Percentiles rank a stretch among this genome's conserved stretches.
Conservation (phyloP, 208 protist species). For the Lotmaria passim region DNA sequence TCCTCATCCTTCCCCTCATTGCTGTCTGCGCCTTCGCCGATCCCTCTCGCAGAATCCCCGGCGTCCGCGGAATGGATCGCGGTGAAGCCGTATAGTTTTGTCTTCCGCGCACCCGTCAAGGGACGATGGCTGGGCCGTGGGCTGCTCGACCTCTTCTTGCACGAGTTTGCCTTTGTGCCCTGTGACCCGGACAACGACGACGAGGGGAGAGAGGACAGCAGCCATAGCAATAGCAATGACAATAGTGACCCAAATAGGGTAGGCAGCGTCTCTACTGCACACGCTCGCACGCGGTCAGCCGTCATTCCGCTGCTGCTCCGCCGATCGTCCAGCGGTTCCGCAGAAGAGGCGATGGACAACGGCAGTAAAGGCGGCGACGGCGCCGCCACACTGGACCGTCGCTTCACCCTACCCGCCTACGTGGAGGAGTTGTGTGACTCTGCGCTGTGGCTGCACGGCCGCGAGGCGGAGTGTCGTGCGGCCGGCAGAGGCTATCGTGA, state of each 20-base stretch:
- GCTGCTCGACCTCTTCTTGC: slow-evolving; percentile 81
- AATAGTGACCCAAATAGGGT: background rate
- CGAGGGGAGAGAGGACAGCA: too few relatives aligned
- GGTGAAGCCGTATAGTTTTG: slow-evolving; percentile 84
- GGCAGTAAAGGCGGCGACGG: background rate
- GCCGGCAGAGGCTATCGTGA: slow-evolving; percentile 48
- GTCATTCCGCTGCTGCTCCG: slow-evolving; percentile 3
- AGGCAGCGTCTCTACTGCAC: background rate
- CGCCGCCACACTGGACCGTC: slow-evolving; percentile 40
- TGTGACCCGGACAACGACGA: slow-evolving; percentile 18
- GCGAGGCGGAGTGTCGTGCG: slow-evolving; percentile 74
- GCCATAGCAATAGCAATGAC: background rate
- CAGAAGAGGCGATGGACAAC: background rate
- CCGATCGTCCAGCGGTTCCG: background rate
- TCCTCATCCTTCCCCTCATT: background rate
- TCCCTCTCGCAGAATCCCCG: background rate
- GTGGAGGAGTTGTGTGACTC: slow-evolving; percentile 73
- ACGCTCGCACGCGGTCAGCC: background rate
- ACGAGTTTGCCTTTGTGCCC: slow-evolving; percentile 88
- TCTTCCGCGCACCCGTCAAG: slow-evolving; percentile 87
- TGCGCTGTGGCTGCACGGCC: slow-evolving; percentile 60
- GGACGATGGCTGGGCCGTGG: slow-evolving; percentile 89
- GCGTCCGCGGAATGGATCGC: slow-evolving; percentile 38
- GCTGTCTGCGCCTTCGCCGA: too few relatives aligned
- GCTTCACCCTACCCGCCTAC: slow-evolving; percentile 65